Conservation (phyloP, 495 filamentous ascomycete genomes). For the Penicillium longicatenatum region DNA sequence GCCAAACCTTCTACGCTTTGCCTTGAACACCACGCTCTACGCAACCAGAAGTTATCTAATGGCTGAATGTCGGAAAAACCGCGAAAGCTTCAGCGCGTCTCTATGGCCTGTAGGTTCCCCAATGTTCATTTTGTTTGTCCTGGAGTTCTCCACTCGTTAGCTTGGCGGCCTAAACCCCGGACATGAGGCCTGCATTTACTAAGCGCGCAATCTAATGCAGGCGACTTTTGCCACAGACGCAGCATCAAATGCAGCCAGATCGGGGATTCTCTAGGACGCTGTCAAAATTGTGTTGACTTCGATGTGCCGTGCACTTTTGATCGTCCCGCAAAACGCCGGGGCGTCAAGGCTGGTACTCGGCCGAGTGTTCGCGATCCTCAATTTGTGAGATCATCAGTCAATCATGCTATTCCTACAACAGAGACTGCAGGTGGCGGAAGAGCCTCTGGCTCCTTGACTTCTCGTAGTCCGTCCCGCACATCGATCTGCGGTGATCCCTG, state of each 20-base stretch:
- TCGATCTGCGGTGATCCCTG: constrained; percentile 26
- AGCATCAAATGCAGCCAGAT: constrained; percentile 32
- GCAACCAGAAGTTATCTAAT: not conserved
- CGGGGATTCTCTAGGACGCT: constrained; percentile 26
- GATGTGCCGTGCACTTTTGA: constrained; percentile 75
- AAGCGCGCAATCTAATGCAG: constrained; percentile 10
- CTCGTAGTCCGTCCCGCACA: constrained; percentile 14
- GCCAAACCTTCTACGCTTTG: not conserved
- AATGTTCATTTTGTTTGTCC: not conserved
- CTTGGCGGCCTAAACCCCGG: not conserved
- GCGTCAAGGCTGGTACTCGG: constrained; percentile 38
- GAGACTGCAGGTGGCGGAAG: not conserved
- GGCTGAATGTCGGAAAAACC: constrained; percentile 36
- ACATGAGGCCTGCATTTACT: not conserved
- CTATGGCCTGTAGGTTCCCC: constrained; percentile 31
- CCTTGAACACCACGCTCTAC: not conserved
- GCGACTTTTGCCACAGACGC: constrained; percentile 37
- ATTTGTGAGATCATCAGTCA: constrained; percentile 3
- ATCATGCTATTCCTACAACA: not conserved
- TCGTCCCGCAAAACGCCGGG: constrained; percentile 68
- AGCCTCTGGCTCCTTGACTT: constrained; percentile 15
- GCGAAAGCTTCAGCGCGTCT: constrained; percentile 36
- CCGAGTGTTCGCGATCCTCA: constrained; percentile 13
- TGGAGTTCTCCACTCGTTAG: constrained; percentile 18
- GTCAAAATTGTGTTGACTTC: constrained; percentile 59